A percentile compares a stretch with the other conserved stretches of the same genome.
Conservation (phyloP, 345 rosid genomes). For the Gossypioides kirkii region DNA sequence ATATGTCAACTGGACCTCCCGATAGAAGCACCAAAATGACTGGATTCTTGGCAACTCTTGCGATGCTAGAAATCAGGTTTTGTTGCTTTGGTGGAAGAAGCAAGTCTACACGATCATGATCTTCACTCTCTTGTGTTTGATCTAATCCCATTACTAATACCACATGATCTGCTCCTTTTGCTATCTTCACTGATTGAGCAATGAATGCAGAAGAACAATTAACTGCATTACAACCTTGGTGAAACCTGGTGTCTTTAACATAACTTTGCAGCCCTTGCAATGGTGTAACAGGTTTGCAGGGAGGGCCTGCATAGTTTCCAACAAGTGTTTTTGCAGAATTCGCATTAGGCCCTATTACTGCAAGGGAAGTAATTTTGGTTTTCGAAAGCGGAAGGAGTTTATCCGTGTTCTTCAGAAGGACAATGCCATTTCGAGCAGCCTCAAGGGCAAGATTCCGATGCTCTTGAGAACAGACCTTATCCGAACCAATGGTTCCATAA, state of each 20-base stretch:
- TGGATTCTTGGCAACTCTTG: conserved; percentile 59
- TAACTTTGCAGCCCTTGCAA: conserved; percentile 53
- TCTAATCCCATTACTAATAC: conserved; percentile 87
- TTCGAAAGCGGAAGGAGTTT: conserved; percentile 59
- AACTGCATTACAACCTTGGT: conserved; percentile 58
- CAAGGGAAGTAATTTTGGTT: conserved; percentile 41
- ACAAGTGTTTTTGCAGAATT: conserved; percentile 43
- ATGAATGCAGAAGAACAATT: conserved; percentile 48
- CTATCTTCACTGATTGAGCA: conserved; percentile 45
- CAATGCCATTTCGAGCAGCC: conserved; percentile 81
- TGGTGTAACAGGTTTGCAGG: conserved; percentile 55
- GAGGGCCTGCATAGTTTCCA: conserved; percentile 81
- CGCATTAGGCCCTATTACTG: conserved; percentile 83
- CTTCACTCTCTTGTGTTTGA: conserved; percentile 73
- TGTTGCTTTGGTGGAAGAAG: conserved; percentile 68
- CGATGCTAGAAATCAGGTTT: conserved; percentile 50
- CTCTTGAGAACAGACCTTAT: conserved; percentile 52
- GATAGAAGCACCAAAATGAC: conserved; percentile 59
- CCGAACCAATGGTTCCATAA: conserved; percentile 57
- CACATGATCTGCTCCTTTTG: conserved; percentile 53
- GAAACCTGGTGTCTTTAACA: conserved; percentile 38
- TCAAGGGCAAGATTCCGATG: conserved; percentile 75
- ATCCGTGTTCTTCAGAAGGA: conserved; percentile 62
- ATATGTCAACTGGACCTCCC: conserved; percentile 79
- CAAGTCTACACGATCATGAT: conserved; percentile 56